Percentiles rank a stretch among this genome's conserved stretches.
Conservation (phyloP, 306 rosid genomes). For the Cicer judaicum region DNA sequence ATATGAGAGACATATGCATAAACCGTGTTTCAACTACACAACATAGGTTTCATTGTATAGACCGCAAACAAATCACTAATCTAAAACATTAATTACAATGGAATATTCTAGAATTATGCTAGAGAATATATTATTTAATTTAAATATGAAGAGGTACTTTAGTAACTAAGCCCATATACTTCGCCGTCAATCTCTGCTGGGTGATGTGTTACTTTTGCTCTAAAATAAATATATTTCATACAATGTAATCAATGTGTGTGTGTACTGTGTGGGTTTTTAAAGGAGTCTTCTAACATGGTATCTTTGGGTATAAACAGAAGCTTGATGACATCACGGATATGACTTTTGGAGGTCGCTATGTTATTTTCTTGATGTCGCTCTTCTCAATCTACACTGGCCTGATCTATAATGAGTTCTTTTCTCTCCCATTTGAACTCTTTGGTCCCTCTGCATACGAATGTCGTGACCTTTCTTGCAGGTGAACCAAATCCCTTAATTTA, state of each 20-base stretch:
- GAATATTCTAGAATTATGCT: no score
- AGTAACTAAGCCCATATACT: neutral
- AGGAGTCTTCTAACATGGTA: slow-evolving; percentile 32
- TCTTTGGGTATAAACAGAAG: slow-evolving; percentile 64
- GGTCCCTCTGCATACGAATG: slow-evolving; percentile 91
- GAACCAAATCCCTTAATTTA: slow-evolving; percentile 43
- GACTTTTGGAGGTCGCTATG: slow-evolving; percentile 99
- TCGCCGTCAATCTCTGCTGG: slow-evolving; percentile 25
- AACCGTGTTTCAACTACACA: no score
- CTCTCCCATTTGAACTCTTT: slow-evolving; percentile 84
- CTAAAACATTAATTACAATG: no score
- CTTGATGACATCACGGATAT: slow-evolving; percentile 95
- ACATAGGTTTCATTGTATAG: no score
- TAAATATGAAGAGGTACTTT: neutral
- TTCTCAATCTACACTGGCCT: slow-evolving; percentile 97
- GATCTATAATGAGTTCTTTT: slow-evolving; percentile 95
- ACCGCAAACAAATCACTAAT: no score
- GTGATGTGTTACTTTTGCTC: neutral
- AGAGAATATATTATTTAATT: no score
- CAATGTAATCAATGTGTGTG: neutral
- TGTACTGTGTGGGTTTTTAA: neutral
- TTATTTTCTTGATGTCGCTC: slow-evolving; percentile 84
- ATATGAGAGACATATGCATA: no score
- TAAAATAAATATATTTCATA: slow-evolving; percentile 12
- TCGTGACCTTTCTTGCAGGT: slow-evolving; percentile 91